Base-by-base conservation (phyloP, 805 yeast species). In the Wickerhamomyces strasburgensis region DNA sequence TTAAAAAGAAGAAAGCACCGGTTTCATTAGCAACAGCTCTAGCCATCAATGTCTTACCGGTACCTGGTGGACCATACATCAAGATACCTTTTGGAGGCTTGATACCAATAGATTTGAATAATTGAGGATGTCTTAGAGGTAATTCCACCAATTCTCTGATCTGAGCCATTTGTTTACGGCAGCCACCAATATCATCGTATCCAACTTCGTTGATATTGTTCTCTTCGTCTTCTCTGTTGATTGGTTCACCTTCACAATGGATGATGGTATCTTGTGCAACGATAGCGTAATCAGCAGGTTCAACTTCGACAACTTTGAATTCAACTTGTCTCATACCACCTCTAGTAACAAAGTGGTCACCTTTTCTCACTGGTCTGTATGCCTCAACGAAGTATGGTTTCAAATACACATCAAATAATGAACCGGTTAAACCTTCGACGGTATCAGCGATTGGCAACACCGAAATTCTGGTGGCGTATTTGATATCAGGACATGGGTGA, bases 241-340 rank as follows among this genome's bases (percentile, higher is more conserved):
- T 90, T 58, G 98, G 97, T 56, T 93, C 98, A 60, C 98, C 98
- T 64, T 93, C 98, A 58, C 96, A 89, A 68, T 93, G 98, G 57
- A 93, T 93, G 50, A 93, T 78, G 26, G 98, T 93, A 59, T 93
- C 98, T 68, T 93, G 98, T 14, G 98, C 95, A 32, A 93, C 98
- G 57, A 93, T 94, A 43, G 96, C 98, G 56, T 80, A 84, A 52
- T 93, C 98, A 55, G 86, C 88, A 6, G 98, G 98, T 60, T 93
- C 98, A 41, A 93, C 95, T 47, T 93, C 98, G 32, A 90, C 97
- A 33, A 93, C 96, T 65, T 93, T 94, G 70, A 93, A 93, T 64
- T 93, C 98, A 30, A 93, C 98, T 61, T 90, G 98, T 67, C 98
- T 81, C 98, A 93, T 93, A 61, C 97, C 96, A 57, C 98, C 98